Evolutionary conservation across 441 rosid genomes (phyloP), one percentile per base, ranked within the genome.

Genomic region (Populus trichocarpa): DNA sequence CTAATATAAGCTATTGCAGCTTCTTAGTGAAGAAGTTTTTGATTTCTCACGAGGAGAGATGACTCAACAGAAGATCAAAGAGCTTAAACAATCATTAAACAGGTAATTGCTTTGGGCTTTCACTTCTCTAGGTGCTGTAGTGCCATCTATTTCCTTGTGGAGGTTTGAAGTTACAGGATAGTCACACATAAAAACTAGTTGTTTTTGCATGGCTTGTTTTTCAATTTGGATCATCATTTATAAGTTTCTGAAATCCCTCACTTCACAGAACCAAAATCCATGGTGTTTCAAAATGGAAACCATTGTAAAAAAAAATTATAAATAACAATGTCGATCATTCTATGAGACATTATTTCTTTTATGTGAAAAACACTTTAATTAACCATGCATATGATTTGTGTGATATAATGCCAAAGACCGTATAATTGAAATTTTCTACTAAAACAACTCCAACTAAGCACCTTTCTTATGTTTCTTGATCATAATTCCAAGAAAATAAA

Each of bases 41-140:
- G 99, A 97, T 89, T 97, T 97, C 86, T 97, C 99, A 70, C 89
- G 98, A 78, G 99, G 99, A 76, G 99, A 97, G 84, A 95, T 97
- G 99, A 97, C 98, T 71, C 99, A 87, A 76, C 98, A 82, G 86
- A 97, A 95, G 88, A 94, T 97, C 83, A 97, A 95, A 86, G 99
- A 97, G 84, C 96, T 97, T 50, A 97, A 97, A 82, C 98, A 95
- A 82, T 97, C 99, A 70, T 82, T 97, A 25, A 97, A 97, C 87
- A 97, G 99, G 99, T 84, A 82, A 83, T 22, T 12, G 23, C 32
- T 36, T 59, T 40, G 70, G 50, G 65, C 26, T 30, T 59, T 46
- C 50, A 8, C 22, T 23, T 67, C 23, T 26, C 16, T 42, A 20
- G 18, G 32, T 66, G 36, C 36, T 28, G 23, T 25, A 20, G 23